These are phyloP conservation scores for Didymella pinodella DNA, from an alignment of 2,329 filamentous ascomycete genomes.

Conservation along the genomic window DNA sequence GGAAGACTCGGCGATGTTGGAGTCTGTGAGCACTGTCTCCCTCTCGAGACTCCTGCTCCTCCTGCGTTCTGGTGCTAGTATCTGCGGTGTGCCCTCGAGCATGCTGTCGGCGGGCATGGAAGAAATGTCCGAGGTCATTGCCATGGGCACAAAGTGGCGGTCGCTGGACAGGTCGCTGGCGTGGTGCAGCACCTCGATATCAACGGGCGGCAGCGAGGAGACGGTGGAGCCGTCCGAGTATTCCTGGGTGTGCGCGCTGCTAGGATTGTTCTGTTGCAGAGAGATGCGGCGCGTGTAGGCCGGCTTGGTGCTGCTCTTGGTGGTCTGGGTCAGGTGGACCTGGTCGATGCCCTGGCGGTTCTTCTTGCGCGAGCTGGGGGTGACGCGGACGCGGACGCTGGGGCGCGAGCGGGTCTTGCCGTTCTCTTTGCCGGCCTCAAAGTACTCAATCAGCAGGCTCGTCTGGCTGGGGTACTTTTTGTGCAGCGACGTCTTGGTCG, in stretches of 20 bases:
- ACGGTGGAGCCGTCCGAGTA: constrained; percentile 85
- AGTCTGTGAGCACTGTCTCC: constrained; percentile 40
- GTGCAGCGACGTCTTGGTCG: constrained; percentile 63
- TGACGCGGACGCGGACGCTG: constrained; percentile 81
- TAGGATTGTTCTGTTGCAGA: constrained; percentile 52
- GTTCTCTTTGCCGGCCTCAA: constrained; percentile 78
- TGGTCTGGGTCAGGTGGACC: constrained; percentile 85
- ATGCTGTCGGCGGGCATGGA: constrained; percentile 78
- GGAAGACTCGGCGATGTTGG: constrained; percentile 34
- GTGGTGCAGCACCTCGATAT: constrained; percentile 83
- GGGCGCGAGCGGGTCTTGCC: constrained; percentile 72
- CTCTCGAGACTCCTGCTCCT: constrained; percentile 61
- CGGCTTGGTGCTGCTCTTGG: constrained; percentile 71
- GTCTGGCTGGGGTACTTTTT: constrained; percentile 76
- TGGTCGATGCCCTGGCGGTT: constrained; percentile 71
- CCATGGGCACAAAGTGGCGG: constrained; percentile 70
- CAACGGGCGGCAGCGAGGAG: constrained; percentile 73
- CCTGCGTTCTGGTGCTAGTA: constrained; percentile 56
- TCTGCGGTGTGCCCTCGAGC: constrained; percentile 63
- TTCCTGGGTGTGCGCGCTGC: constrained; percentile 47
- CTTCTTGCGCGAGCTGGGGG: constrained; percentile 68
- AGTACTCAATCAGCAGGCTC: constrained; percentile 92
- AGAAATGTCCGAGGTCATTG: constrained; percentile 83
- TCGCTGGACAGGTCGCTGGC: constrained; percentile 72
- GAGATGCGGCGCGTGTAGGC: constrained; percentile 74